Conservation (phyloP, 345 rosid genomes). For the Camelina neglecta region DNA sequence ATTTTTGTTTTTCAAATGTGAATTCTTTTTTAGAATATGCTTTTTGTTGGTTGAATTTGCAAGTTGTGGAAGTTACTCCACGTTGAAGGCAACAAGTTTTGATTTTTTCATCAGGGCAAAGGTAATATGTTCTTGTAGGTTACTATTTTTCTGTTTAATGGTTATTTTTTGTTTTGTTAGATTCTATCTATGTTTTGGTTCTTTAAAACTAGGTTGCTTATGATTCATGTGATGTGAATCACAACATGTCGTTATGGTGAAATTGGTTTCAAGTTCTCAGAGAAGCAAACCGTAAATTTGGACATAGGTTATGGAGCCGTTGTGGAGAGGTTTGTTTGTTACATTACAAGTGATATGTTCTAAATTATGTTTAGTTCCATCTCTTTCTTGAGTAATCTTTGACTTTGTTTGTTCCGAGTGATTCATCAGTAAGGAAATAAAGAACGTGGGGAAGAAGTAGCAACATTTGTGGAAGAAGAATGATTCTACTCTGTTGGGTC, state of each 20-base stretch:
- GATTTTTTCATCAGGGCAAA: constrained; percentile 37
- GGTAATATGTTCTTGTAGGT: constrained; percentile 32
- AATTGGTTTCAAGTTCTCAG: constrained; percentile 43
- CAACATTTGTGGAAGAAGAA: constrained; percentile 81
- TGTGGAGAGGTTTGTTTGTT: constrained; percentile 48
- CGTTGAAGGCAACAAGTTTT: constrained; percentile 26
- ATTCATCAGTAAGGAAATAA: constrained; percentile 48
- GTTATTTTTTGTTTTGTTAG: background rate
- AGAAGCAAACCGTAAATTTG: constrained; percentile 33
- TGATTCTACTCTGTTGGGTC: constrained; percentile 66
- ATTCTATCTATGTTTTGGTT: background rate
- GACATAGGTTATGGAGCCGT: constrained; percentile 34
- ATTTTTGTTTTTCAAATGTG: no score
- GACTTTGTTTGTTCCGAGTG: constrained; percentile 13
- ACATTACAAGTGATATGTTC: constrained; percentile 8
- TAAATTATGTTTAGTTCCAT: constrained; percentile 4
- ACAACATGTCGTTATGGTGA: constrained; percentile 5
- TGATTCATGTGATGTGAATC: background rate
- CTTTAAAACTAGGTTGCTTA: background rate
- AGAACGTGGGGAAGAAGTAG: constrained; percentile 56
- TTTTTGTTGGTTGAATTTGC: constrained; percentile 39
- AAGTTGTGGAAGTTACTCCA: constrained; percentile 4
- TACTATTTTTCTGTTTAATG: background rate
- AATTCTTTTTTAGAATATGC: background rate
- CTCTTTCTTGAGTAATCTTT: constrained; percentile 24